Percentiles rank a stretch among this genome's conserved stretches.
Evolutionary conservation across 306 rosid species (phyloP).

Genomic region (Prunus davidiana): DNA sequence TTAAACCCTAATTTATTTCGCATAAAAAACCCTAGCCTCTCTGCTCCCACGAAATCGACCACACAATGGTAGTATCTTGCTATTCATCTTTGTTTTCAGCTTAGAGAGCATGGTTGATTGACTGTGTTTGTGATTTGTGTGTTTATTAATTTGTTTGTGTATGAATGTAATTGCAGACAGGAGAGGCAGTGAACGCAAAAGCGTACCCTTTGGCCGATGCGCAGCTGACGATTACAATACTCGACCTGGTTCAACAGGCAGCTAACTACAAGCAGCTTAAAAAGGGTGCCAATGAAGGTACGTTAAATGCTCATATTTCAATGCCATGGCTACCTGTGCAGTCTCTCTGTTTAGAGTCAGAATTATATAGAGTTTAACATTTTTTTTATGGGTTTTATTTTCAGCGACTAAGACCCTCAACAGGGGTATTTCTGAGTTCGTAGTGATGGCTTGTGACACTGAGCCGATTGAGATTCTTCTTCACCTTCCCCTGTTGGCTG

Average conservation of each 20-base stretch:
- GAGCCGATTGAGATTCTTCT: conserved; percentile 94
- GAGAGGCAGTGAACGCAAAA: conserved; percentile 78
- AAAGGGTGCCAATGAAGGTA: conserved; percentile 95
- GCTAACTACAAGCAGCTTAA: conserved; percentile 89
- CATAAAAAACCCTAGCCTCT: conserved; percentile 30
- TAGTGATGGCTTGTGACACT: conserved; percentile 87
- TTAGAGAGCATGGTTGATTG: background rate
- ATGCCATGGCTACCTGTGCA: background rate
- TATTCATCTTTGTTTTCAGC: background rate
- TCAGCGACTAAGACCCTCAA: conserved; percentile 88
- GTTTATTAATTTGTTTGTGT: background rate
- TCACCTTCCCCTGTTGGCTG: conserved; percentile 82
- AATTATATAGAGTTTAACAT: background rate
- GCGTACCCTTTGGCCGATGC: conserved; percentile 89
- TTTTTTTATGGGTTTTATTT: background rate
- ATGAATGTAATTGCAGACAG: conserved; percentile 45
- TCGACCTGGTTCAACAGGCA: conserved; percentile 92
- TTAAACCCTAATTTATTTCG: conserved; percentile 36
- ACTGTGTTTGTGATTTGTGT: background rate
- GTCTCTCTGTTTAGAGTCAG: too few relatives aligned
- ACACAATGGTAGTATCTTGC: conserved; percentile 44
- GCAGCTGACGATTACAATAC: conserved; percentile 64
- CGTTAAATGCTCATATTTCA: background rate
- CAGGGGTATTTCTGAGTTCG: conserved; percentile 83
- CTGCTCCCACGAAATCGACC: conserved; percentile 11